phyloP scores from a whole-genome alignment of 306 rosid species.

The Prunus salicina region DNA sequence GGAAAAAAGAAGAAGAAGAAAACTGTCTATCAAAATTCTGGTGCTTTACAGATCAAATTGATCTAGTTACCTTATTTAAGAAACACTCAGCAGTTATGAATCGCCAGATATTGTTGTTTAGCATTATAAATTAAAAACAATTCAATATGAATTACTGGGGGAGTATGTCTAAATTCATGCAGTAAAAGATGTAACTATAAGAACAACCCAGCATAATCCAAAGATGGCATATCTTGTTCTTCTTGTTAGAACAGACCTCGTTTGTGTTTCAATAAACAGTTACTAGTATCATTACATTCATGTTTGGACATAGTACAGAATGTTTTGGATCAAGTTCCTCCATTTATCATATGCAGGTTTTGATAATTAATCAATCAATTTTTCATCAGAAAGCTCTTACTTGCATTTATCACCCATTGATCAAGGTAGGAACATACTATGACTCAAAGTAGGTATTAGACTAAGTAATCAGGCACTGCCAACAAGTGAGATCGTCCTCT shows the following conservation, averaged over 20 bases:
- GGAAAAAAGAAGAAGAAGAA: constrained; percentile 3
- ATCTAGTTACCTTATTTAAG: neutral
- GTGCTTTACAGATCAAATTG: constrained; percentile 13
- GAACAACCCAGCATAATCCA: neutral
- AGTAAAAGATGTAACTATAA: neutral
- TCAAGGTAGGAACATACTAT: neutral
- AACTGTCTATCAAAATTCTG: constrained; percentile 18
- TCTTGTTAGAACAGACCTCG: neutral
- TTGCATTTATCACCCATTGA: neutral
- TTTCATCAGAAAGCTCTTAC: neutral
- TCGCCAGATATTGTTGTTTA: neutral
- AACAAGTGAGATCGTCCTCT: neutral
- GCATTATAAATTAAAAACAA: neutral
- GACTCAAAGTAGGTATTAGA: neutral
- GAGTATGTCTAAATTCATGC: neutral
- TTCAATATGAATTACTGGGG: neutral
- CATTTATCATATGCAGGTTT: neutral
- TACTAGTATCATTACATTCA: neutral
- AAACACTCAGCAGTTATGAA: neutral
- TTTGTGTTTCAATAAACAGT: neutral
- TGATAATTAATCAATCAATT: neutral
- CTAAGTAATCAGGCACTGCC: constrained; percentile 2
- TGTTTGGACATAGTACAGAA: neutral
- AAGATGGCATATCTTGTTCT: neutral
- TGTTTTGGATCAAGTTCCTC: neutral